Base-by-base conservation (phyloP, 2,329 filamentous ascomycete genomes). In the Cordyceps militaris region DNA sequence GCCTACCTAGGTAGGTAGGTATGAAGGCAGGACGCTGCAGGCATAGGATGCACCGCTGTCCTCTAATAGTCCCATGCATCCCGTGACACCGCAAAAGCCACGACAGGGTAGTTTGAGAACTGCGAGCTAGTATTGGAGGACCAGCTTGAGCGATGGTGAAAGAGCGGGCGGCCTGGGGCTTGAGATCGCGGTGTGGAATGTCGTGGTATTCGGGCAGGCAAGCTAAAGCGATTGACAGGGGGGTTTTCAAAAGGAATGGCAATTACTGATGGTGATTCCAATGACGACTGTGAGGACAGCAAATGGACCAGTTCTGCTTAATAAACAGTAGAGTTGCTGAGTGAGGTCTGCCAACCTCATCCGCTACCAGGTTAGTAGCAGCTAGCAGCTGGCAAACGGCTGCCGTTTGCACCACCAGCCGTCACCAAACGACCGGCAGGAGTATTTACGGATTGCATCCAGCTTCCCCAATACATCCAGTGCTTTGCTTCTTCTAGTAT, bases 11-110 rank as follows among this genome's bases (percentile, higher is more conserved):
- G n/a, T n/a, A n/a, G n/a, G 32, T 21, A 32, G 38, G n/a, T 42
- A 23, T 23, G 28, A 48, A 40, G 23, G 7, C 30, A 7, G 34
- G 53, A 13, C 13, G 28, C 30, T 38, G 30, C 53, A 36, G 52
- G 52, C 21, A 36, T 42, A 21, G 36, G n/a, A 9, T 8, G 32
- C 48, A 13, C 19, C 48, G 21, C 48, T 7, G 48, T 13, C 30
- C 14, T 19, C 10, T 34, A 24, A 6, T 3, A 4, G 9, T n/a
- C 30, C 48, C 32, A 38, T 38, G 48, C 48, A 50, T 38, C 48
- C n/a, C 32, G 48, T 50, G 48, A 50, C 32, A 26, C n/a, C n/a
- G 48, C 23, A 36, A 36, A 50, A 36, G 48, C 48, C 48, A 50
- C 21, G 8, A 23, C 48, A 43, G 50, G 36, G 38, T 43, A 53